Conservation (phyloP, 2,329 filamentous ascomycete species). For the Epichloe sp. region DNA sequence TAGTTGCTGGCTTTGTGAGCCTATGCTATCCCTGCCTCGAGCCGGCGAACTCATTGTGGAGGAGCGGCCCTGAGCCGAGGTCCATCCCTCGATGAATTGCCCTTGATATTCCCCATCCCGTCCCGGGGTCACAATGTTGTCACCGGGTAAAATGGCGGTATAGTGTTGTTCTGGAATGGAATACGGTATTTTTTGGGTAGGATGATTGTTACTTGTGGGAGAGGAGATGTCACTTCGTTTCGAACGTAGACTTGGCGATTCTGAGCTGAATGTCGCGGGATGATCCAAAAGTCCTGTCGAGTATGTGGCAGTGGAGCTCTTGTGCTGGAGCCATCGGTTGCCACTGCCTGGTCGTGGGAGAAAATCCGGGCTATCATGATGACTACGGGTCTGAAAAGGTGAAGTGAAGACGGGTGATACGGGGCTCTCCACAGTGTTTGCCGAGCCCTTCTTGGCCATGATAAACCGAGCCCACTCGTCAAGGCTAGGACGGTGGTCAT, state of each 20-base stretch:
- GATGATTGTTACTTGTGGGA: conserved; percentile 36
- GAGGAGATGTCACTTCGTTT: conserved; percentile 50
- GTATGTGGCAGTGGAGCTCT: conserved; percentile 34
- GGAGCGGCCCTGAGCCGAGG: conserved; percentile 43
- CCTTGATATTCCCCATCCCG: conserved; percentile 40
- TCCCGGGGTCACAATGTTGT: conserved; percentile 43
- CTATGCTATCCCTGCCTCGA: conserved; percentile 39
- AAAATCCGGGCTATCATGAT: conserved; percentile 29
- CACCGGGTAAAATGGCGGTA: conserved; percentile 36
- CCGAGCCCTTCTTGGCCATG: conserved; percentile 28
- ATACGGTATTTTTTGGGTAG: conserved; percentile 24
- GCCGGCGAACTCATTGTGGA: conserved; percentile 45
- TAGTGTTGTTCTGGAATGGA: conserved; percentile 33
- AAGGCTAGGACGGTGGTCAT: conserved; percentile 38
- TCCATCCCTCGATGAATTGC: conserved; percentile 49
- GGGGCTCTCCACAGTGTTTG: conserved; percentile 36
- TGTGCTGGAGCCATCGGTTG: conserved; percentile 30
- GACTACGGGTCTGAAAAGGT: conserved; percentile 32
- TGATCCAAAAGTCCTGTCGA: conserved; percentile 34
- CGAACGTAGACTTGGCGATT: conserved; percentile 47
- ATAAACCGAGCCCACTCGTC: conserved; percentile 48
- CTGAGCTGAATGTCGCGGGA: conserved; percentile 40
- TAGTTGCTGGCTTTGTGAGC: conserved; percentile 31
- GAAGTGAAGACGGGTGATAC: conserved; percentile 40
- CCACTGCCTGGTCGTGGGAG: conserved; percentile 32